Evolutionary conservation across 305 asterid species (phyloP), one percentile per base, ranked within the genome.

Genomic region (Rubia tinctorum): DNA sequence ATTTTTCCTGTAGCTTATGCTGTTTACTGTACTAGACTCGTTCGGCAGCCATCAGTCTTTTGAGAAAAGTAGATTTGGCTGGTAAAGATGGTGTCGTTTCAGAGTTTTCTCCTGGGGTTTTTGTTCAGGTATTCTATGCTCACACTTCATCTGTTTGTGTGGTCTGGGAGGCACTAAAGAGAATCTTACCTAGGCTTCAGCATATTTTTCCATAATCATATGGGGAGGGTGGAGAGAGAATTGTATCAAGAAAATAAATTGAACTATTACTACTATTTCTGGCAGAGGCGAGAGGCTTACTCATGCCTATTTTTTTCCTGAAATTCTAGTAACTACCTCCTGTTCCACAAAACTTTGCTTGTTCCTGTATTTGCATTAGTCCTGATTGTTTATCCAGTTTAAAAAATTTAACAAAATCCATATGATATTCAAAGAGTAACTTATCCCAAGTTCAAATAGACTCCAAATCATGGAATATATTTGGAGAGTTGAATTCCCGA

Each of bases 81-180:
- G 97, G 97, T 77, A 87, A 82, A 79, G 95, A 85, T 78, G 97
- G 97, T 77, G 83, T 92, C 77, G 40, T 86, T 77, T 92, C 99
- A 61, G 98, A 90, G 81, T 75, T 75, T 49, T 87, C 96, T 74
- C 96, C 98, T 59, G 99, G 99, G 59, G 96, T 95, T 79, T 95
- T 90, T 80, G 82, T 95, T 72, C 99, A 95, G 97, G 99, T 95
- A 68, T 44, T 69, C 82, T 73, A 66, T 18, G 55, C 61, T 53
- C 61, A n/a, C 30, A 8, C 56, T 73, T 23, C 49, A 40, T 67
- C 56, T 2, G 7, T 6, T 67, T 42, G 8, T 23, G 27, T 75
- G 30, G 51, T 42, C 37, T 12, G 15, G 62, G 23, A 58, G 20
- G 14, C 2, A 1, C 12, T 18, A 8, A 30, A 55, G 25, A 20